Conservation (phyloP, 2,329 filamentous ascomycete genomes). For the Exophiala viscosa region DNA sequence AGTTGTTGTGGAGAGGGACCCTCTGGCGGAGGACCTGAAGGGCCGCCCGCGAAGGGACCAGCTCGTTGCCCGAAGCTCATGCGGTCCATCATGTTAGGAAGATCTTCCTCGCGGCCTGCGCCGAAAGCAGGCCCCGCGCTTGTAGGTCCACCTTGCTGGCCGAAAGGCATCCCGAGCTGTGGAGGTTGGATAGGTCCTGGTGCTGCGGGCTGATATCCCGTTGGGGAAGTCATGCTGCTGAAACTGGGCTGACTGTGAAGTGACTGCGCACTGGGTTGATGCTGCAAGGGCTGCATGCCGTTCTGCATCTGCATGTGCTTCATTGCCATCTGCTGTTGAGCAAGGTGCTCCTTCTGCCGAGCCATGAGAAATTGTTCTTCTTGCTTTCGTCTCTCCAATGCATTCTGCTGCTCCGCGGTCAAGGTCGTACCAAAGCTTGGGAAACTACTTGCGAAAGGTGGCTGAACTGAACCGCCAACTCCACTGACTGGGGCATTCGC, state of each 20-base stretch:
- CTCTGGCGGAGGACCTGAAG: constrained; percentile 45
- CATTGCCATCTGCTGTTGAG: constrained; percentile 74
- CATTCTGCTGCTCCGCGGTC: constrained; percentile 97
- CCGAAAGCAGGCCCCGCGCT: constrained; percentile 10
- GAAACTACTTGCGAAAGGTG: constrained; percentile 88
- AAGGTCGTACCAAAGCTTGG: constrained; percentile 94
- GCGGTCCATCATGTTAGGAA: constrained; percentile 61
- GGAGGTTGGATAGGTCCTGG: constrained; percentile 56
- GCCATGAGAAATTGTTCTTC: constrained; percentile 98
- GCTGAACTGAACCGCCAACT: constrained; percentile 65
- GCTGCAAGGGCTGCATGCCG: constrained; percentile 66
- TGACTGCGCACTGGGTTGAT: constrained; percentile 92
- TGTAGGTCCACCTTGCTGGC: constrained; percentile 10
- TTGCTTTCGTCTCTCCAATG: constrained; percentile 90
- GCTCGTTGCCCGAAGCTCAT: constrained; percentile 57
- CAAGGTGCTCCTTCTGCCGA: constrained; percentile 87
- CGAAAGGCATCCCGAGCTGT: constrained; percentile 12
- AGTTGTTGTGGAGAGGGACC: constrained; percentile 54
- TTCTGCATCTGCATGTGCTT: constrained; percentile 66
- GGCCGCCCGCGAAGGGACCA: constrained; percentile 47
- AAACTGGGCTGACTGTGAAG: constrained; percentile 96
- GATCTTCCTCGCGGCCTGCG: constrained; percentile 66
- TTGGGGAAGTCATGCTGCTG: constrained; percentile 87
- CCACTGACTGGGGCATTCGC: constrained; percentile 45
- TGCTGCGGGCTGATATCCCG: constrained; percentile 62